Evolutionary conservation across 768 basidiomycete genomes (phyloP), one percentile per base, ranked within the genome.

Genomic region (Termitomyces sp.): DNA sequence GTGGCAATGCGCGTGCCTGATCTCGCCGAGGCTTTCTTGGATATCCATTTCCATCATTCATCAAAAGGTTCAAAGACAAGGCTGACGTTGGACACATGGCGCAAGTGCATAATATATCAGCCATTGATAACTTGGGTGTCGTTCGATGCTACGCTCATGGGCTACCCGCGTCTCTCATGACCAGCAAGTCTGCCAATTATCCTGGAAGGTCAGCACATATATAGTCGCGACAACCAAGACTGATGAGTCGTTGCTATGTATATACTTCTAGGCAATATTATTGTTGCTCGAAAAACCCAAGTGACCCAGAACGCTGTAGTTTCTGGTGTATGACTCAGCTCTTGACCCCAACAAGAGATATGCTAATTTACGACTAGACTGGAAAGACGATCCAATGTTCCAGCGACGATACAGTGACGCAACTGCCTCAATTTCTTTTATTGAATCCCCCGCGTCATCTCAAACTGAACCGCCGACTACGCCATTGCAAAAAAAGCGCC

Each of bases 251-350:
- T 49, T 4, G 10, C n/a, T 52, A 20, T 20, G 7, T 70, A 15
- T 16, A n/a, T 39, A n/a, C 18, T n/a, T 39, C 13, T n/a, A 60
- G 69, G 53, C 2, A 62, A 47, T 82, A 75, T 66, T 80, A 74
- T 51, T 44, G 39, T n/a, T 81, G 80, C 55, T 45, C 64, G 6
- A 68, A 68, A 55, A n/a, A 53, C 45, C 41, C 45, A 20, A 62
- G 59, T 36, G 63, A 68, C 36, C 60, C 65, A 8, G 59, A 64
- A 12, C 64, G 60, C 15, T 77, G 76, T 58, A 37, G 49, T 0
- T 81, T 77, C 57, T 81, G 69, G 34, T 64, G 79, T 79, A 60
- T 26, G 69, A 60, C 16, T 37, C 37, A 8, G 18, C n/a, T 26
- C 16, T 24, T 20, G 18, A 6, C 37, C 10, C 18, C 15, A 3